Conservation (phyloP, 2,329 filamentous ascomycete species). For the Hypocreales sp. region DNA sequence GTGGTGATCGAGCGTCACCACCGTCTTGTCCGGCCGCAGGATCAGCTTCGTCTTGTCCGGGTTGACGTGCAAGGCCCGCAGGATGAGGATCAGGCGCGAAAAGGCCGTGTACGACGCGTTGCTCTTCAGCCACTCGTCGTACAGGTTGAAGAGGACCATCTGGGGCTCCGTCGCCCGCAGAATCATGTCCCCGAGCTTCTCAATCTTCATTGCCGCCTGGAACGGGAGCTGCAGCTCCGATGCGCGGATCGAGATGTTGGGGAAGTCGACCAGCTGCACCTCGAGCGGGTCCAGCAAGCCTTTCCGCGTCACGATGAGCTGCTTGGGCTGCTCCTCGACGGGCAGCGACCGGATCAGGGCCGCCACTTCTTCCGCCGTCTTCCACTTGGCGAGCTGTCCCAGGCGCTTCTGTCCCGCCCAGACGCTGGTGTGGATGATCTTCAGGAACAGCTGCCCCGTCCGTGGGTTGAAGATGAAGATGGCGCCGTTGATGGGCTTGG, state of each 20-base stretch:
- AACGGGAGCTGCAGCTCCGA: conserved; percentile 95
- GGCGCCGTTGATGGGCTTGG: conserved; percentile 97
- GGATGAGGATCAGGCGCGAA: conserved; percentile 82
- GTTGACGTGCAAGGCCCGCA: conserved; percentile 92
- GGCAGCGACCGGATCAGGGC: conserved; percentile 89
- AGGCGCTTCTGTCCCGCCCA: conserved; percentile 99
- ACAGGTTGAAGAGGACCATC: conserved; percentile 98
- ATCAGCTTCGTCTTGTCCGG: conserved; percentile 97
- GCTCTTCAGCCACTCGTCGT: conserved; percentile 97
- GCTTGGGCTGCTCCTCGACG: conserved; percentile 96
- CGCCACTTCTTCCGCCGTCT: conserved; percentile 98
- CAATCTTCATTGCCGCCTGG: conserved; percentile 99
- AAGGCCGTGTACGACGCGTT: conserved; percentile 98
- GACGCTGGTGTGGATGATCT: conserved; percentile 98
- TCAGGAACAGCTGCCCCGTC: conserved; percentile 92
- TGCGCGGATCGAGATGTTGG: conserved; percentile 95
- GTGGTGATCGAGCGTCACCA: conserved; percentile 96
- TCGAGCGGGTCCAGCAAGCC: conserved; percentile 93
- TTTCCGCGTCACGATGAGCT: conserved; percentile 95
- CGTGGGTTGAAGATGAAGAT: conserved; percentile 99
- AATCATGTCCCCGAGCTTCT: conserved; percentile 99
- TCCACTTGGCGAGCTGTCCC: conserved; percentile 96
- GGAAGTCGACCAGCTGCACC: conserved; percentile 94
- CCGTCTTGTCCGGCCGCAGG: conserved; percentile 87
- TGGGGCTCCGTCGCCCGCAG: conserved; percentile 95